Base-by-base conservation (phyloP, 2,329 filamentous ascomycete species). In the Neonectria coccinea region DNA sequence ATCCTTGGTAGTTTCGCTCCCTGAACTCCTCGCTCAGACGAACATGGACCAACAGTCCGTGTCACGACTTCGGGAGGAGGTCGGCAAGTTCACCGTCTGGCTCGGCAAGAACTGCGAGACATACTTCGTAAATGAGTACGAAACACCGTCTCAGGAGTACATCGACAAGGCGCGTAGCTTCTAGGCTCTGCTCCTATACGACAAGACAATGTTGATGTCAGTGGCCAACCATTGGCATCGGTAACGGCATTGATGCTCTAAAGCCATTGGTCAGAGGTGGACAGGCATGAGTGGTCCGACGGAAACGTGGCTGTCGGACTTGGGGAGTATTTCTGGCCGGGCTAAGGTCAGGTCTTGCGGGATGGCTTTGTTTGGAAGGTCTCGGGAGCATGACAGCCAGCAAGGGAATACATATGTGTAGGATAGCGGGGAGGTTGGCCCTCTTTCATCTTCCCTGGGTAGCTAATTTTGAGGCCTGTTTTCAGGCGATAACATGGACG, bases 11-110 rank as follows among this genome's bases (percentile, higher is more conserved):
- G 95, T 97, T 4, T 91, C 92, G 1, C 89, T 98, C 72, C 95
- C 96, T 0, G 96, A 99, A 76, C 89, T 98, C 44, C 90, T 98
- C 67, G 94, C 94, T 4, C 96, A 99, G 78, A 99, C 96, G 56
- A 98, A 98, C 80, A 97, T 99, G 94, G 96, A 98, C 75, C 86
- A 91, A 57, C 94, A 97, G 77, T 94, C 94, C 2, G 93, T 97
- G 45, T 92, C 91, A 67, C 91, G 94, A 51, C 88, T 98, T 27
- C 91, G 94, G 12, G 93, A 97, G 74, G 96, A 99, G 78, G 86
- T 99, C 16, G 86, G 88, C 70, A 95, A 94, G 79, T 90, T 99
- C 79, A 93, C 91, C 11, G 85, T 88, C 58, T 99, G 94, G 93
- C 84, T 99, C 59, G 88, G 90, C 64, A 92, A 91, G 71, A 89